Conservation (phyloP, 1,139 yeast genomes). For the Yamadazyma sp. region DNA sequence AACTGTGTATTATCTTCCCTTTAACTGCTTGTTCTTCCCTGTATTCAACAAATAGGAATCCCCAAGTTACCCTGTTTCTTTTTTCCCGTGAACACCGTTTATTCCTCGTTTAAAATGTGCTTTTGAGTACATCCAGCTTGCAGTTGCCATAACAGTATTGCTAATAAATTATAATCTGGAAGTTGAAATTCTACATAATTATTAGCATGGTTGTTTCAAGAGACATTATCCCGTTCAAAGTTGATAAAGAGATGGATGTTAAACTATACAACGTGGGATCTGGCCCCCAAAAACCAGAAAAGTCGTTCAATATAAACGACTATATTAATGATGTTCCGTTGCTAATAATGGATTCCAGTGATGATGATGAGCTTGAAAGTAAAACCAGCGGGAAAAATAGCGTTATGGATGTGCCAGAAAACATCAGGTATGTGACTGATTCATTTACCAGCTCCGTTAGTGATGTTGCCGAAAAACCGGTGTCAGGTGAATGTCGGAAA, state of each 20-base stretch:
- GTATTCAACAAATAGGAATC: not conserved
- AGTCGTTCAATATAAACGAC: constrained; percentile 15
- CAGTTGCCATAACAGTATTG: not conserved
- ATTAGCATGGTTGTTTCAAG: constrained; percentile 7
- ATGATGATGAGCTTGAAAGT: constrained; percentile 14
- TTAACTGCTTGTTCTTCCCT: not conserved
- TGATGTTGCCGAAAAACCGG: not conserved
- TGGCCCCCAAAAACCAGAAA: too few relatives aligned
- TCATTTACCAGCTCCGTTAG: not conserved
- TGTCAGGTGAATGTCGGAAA: not conserved
- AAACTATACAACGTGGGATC: too few relatives aligned
- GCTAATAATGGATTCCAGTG: constrained; percentile 14
- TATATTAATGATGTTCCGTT: constrained; percentile 17
- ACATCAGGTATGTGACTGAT: not conserved
- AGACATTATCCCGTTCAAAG: constrained; percentile 9
- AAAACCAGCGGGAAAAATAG: not conserved
- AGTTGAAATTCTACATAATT: not conserved
- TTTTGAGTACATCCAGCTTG: not conserved
- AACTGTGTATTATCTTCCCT: not conserved
- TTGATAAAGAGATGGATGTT: constrained; percentile 4
- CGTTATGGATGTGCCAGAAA: not conserved
- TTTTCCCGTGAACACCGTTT: too few relatives aligned
- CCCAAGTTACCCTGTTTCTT: not conserved
- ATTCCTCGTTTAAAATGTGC: not conserved
- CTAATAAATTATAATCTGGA: not conserved